Conservation (phyloP, 768 basidiomycete genomes). For the Galerina marginata region DNA sequence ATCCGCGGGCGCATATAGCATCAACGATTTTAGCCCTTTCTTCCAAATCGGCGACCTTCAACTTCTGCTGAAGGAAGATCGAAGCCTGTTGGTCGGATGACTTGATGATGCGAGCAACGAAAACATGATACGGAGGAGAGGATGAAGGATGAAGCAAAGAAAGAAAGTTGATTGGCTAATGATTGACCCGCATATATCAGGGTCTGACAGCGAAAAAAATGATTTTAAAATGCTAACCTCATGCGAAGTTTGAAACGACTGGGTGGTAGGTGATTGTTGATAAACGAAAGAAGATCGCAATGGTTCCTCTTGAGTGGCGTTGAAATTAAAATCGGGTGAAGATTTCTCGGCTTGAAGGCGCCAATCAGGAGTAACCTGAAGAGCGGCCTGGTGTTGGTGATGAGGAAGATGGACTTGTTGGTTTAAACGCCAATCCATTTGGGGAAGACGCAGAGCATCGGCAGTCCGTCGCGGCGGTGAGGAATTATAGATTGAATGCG, state of each 20-base stretch:
- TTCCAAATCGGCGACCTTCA: constrained; percentile 81
- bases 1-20: constrained; percentile 82
- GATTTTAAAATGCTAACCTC: constrained; percentile 52
- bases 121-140: constrained; percentile 81
- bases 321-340: constrained; percentile 32
- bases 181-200: constrained; percentile 24
- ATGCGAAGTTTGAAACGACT: constrained; percentile 36
- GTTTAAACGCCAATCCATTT: constrained; percentile 46
- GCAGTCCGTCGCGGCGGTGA: constrained; percentile 33
- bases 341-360: constrained; percentile 42
- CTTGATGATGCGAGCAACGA: constrained; percentile 86
- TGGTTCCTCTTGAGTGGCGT: constrained; percentile 30
- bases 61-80: constrained; percentile 88
- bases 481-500: constrained; percentile 37
- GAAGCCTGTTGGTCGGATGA: constrained; percentile 91
- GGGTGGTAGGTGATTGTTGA: constrained; percentile 33
- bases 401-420: constrained; percentile 32
- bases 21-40: constrained; percentile 86
- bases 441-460: constrained; percentile 30
- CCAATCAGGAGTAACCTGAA: constrained; percentile 44
- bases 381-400: constrained; percentile 33
- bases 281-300: constrained; percentile 34
- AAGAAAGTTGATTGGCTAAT: constrained; percentile 87
- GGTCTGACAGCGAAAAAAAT: constrained; percentile 19
- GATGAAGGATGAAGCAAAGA: constrained; percentile 86